These are phyloP conservation scores for Boletus rubescentipes DNA, from an alignment of 768 basidiomycete species.

Conservation along the genomic window DNA sequence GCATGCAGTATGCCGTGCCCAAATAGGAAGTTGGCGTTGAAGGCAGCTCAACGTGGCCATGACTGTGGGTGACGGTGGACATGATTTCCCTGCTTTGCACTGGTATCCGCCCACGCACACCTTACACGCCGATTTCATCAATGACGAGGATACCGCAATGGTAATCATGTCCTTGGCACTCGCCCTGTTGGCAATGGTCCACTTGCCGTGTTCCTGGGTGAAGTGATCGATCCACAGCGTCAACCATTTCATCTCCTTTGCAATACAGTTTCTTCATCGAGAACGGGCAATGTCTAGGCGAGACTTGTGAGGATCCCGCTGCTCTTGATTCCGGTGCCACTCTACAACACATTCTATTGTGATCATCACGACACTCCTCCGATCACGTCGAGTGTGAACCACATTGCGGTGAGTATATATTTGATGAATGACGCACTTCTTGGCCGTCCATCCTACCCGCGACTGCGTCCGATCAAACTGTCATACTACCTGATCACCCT, in stretches of 20 bases:
- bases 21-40: too few species aligned
- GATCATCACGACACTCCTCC: background rate
- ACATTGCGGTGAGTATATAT: background rate
- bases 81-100: constrained; percentile 5
- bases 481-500: background rate
- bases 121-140: constrained; percentile 13
- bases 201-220: constrained; percentile 3
- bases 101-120: background rate
- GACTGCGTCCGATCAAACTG: constrained; percentile 1
- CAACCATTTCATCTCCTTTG: background rate
- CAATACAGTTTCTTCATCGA: background rate
- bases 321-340: background rate
- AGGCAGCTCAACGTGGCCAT: background rate
- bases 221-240: constrained; percentile 4
- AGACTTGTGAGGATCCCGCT: constrained; percentile 2
- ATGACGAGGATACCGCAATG: background rate
- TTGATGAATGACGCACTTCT: constrained; percentile 6
- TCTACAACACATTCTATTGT: background rate
- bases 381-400: constrained; percentile 1
- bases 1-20: background rate
- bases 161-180: too few species aligned
- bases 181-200: background rate
- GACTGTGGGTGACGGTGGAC: background rate
- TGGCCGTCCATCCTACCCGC: background rate
- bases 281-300: constrained; percentile 4